Percentiles rank a stretch among this genome's conserved stretches.
These are phyloP conservation scores for Guyanaporus albipodus DNA, from an alignment of 768 basidiomycete genomes.

Conservation along the genomic window DNA sequence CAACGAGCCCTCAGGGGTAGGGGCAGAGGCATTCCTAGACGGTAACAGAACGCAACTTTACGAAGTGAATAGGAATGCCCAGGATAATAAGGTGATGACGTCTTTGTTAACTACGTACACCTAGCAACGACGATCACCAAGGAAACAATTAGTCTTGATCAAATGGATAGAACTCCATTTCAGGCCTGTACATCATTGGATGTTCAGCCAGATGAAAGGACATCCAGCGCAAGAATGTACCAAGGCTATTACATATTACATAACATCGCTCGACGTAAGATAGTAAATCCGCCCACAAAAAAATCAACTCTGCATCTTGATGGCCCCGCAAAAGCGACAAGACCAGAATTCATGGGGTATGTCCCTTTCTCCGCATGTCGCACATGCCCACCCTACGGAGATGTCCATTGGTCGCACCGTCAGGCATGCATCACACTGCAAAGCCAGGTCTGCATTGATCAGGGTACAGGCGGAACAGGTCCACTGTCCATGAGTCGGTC, in stretches of 20 bases:
- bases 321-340: conserved; percentile 65
- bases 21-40: conserved; percentile 77
- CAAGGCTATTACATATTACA: too few relatives aligned
- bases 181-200: too few relatives aligned
- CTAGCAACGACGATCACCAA: neutral
- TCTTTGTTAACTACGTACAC: too few relatives aligned
- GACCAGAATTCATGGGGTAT: conserved; percentile 70
- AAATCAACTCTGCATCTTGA: conserved; percentile 44
- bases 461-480: conserved; percentile 62
- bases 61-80: conserved; percentile 12
- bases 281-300: too few relatives aligned
- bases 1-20: conserved; percentile 82
- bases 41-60: conserved; percentile 35
- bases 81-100: too few relatives aligned
- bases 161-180: too few relatives aligned
- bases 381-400: conserved; percentile 58
- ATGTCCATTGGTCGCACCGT: conserved; percentile 35
- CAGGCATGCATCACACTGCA: conserved; percentile 63
- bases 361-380: conserved; percentile 56
- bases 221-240: too few relatives aligned
- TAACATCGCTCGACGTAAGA: too few relatives aligned
- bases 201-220: conserved; percentile 41
- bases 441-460: conserved; percentile 44
- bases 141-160: too few relatives aligned
- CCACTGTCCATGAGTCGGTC: conserved; percentile 38